These are phyloP conservation scores for Kazachstania martiniae DNA, from an alignment of 805 yeast species.

Conservation along the genomic window DNA sequence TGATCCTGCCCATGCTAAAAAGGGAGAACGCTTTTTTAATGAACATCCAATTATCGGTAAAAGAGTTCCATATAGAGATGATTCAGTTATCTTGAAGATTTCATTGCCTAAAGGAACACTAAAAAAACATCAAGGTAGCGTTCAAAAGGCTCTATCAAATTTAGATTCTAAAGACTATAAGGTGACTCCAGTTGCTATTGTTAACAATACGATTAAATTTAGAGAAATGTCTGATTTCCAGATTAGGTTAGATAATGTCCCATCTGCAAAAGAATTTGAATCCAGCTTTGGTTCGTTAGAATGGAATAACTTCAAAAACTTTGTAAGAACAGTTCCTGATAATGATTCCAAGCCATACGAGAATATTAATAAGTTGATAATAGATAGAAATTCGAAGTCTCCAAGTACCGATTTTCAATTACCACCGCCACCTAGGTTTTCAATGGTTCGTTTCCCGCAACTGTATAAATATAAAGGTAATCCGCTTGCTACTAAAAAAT, in stretches of 20 bases:
- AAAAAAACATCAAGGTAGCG: conserved; percentile 31
- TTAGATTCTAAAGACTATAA: conserved; percentile 30
- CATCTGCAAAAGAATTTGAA: conserved; percentile 32
- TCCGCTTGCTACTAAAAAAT: conserved; percentile 42
- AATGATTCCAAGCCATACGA: conserved; percentile 31
- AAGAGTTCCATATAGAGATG: conserved; percentile 34
- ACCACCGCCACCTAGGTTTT: conserved; percentile 81
- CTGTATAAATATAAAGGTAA: conserved; percentile 71
- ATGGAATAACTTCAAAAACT: conserved; percentile 22
- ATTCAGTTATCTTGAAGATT: conserved; percentile 48
- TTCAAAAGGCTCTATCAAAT: conserved; percentile 33
- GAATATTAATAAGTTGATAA: conserved; percentile 19
- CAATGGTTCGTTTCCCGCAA: conserved; percentile 66
- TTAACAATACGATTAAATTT: conserved; percentile 62
- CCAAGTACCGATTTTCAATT: conserved; percentile 30
- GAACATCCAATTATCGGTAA: conserved; percentile 58
- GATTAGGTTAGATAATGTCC: conserved; percentile 46
- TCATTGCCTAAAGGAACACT: conserved; percentile 47
- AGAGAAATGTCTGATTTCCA: conserved; percentile 88
- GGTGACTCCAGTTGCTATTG: conserved; percentile 53
- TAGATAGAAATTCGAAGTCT: conserved; percentile 13
- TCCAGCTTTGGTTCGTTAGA: conserved; percentile 22
- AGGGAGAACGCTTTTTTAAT: conserved; percentile 24
- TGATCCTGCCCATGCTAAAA: conserved; percentile 25
- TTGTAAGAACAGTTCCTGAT: conserved; percentile 27